Base-by-base conservation (phyloP, 805 yeast genomes). In the Priceomyces medius region DNA sequence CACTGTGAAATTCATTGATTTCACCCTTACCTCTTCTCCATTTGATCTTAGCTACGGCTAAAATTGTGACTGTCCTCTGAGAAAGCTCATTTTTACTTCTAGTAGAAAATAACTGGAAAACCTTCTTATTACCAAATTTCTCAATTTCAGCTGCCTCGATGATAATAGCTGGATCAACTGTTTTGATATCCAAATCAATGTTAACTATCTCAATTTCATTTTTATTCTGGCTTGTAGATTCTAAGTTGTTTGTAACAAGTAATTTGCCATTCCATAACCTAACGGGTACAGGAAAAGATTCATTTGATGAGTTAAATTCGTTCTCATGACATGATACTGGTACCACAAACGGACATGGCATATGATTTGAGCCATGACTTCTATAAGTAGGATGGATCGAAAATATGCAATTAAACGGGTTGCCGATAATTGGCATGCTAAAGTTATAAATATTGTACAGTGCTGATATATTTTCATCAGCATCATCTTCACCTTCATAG, bases 261-360 rank as follows among this genome's bases (percentile, higher is more conserved):
- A 48, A 41, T 18, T 50, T 57, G 35, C 54, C 60, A 36, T 43
- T 59, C 75, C 61, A 62, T 8, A 58, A 46, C 45, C 66, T 56
- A 24, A 53, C 63, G 31, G 59, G 58, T 31, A 58, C 60, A 26
- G 62, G 68, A 66, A 56, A 63, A 24, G 50, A 47, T 3, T 20
- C 24, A n/a, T 59, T 47, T 3, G 48, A 42, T 10, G 14, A 12
- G 31, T 31, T 31, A n/a, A n/a, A n/a, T 12, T 31, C 39, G 26
- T 31, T 26, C 3, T 19, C 9, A 9, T 21, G 9, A 8, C 55
- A 58, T 2, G 40, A 41, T n/a, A 42, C 43, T 3, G 38, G 45
- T 3, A 48, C 42, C 6, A 66, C 40, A 35, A 69, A 69, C 5
- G 72, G 71, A 17, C 59, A 63, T 2, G 75, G 64, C 47, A 76